Evolutionary conservation across 306 rosid species (phyloP).

Genomic region (Citrullus mucosospermus): DNA sequence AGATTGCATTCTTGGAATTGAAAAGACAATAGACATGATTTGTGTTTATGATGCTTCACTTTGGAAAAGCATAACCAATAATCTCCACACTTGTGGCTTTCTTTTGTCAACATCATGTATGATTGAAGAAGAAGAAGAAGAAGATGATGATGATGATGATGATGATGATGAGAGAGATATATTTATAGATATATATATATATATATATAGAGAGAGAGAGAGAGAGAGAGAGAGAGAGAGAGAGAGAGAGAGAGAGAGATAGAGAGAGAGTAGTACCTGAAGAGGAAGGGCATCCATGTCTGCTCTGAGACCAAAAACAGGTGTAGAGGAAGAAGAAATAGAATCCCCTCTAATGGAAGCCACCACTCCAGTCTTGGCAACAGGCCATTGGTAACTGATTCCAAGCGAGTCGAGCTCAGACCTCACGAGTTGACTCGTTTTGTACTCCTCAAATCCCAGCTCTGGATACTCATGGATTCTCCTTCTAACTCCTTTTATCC

Average conservation of each 20-base stretch:
- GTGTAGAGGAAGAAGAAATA: constrained; percentile 15
- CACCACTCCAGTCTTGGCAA: constrained; percentile 28
- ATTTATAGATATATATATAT: neutral
- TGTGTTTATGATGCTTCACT: neutral
- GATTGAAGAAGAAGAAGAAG: neutral
- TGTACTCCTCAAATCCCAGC: constrained; percentile 25
- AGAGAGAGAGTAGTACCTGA: neutral
- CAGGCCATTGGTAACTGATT: constrained; percentile 25
- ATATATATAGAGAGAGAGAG: neutral
- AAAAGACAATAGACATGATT: neutral
- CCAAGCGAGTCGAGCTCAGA: constrained; percentile 30
- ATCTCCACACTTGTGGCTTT: neutral
- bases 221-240: neutral
- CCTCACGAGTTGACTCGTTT: constrained; percentile 30
- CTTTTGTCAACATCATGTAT: neutral
- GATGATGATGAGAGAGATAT: neutral
- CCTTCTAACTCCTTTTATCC: constrained; percentile 30
- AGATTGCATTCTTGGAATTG: neutral
- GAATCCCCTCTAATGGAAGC: constrained; percentile 15
- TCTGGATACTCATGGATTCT: constrained; percentile 34
- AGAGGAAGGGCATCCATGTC: constrained; percentile 41
- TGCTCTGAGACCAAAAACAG: constrained; percentile 31
- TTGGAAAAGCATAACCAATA: neutral
- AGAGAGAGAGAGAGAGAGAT: neutral
- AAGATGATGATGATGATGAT: too few relatives aligned